Conservation (phyloP, 1,139 yeast species). For the Magnusiomyces suaveolens region DNA sequence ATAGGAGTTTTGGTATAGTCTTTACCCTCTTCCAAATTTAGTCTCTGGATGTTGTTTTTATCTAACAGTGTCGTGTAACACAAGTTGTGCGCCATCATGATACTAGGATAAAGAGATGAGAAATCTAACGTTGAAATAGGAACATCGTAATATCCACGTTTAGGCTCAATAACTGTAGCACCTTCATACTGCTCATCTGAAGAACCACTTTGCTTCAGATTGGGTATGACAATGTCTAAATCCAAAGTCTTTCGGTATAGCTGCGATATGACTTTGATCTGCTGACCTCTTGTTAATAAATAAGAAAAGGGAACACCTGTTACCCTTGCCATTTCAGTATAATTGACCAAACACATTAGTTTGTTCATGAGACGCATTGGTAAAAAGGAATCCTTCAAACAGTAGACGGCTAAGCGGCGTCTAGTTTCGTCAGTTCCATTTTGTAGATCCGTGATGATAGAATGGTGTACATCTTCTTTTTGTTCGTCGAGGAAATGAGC, state of each 20-base stretch:
- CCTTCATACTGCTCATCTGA: conserved; percentile 91
- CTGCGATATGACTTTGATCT: conserved; percentile 93
- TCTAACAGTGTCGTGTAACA: conserved; percentile 86
- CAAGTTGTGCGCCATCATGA: conserved; percentile 98
- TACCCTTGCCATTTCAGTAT: conserved; percentile 98
- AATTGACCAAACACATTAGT: conserved; percentile 90
- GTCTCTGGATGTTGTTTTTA: conserved; percentile 56
- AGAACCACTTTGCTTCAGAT: conserved; percentile 73
- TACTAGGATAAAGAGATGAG: conserved; percentile 93
- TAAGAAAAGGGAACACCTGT: conserved; percentile 97
- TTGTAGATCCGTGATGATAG: conserved; percentile 88
- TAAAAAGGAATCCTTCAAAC: conserved; percentile 90
- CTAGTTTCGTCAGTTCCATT: conserved; percentile 89
- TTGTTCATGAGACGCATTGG: conserved; percentile 84
- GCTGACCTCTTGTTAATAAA: conserved; percentile 86
- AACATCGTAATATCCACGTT: conserved; percentile 87
- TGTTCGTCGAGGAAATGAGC: conserved; percentile 92
- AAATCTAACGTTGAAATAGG: conserved; percentile 98
- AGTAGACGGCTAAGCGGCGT: conserved; percentile 90
- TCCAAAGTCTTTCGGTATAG: conserved; percentile 83
- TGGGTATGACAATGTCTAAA: conserved; percentile 81
- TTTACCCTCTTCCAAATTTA: conserved; percentile 52
- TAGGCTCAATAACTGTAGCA: conserved; percentile 97
- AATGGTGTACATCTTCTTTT: conserved; percentile 96
- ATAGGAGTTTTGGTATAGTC: conserved; percentile 88